These are phyloP conservation scores for Recurvomyces mirabilis DNA, from an alignment of 495 filamentous ascomycete genomes.

Conservation along the genomic window DNA sequence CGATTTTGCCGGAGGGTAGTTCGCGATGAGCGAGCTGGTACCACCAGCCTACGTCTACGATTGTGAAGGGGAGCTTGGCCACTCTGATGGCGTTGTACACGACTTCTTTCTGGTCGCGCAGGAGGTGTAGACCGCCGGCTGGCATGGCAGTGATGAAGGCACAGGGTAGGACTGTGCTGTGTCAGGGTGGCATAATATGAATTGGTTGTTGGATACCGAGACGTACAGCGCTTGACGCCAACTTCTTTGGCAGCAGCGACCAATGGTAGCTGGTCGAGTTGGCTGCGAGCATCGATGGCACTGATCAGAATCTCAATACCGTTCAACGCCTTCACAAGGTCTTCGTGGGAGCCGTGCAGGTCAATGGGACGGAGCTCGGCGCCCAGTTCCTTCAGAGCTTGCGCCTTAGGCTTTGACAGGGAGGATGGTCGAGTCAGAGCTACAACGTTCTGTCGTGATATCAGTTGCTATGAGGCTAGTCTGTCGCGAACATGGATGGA, in stretches of 20 bases:
- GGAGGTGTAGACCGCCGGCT: slow-evolving; percentile 8
- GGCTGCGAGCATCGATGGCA: slow-evolving; percentile 37
- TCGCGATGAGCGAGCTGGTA: slow-evolving; percentile 42
- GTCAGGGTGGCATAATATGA: background rate
- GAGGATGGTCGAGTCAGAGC: slow-evolving; percentile 9
- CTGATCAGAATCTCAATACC: slow-evolving; percentile 46
- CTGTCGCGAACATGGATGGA: background rate
- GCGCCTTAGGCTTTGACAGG: slow-evolving; percentile 4
- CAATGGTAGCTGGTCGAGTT: slow-evolving; percentile 41
- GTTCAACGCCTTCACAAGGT: slow-evolving; percentile 3
- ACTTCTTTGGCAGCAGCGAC: slow-evolving; percentile 45
- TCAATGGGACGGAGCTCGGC: slow-evolving; percentile 10
- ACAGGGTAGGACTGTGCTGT: slow-evolving; percentile 40
- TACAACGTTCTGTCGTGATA: background rate
- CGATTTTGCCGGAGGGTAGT: slow-evolving; percentile 42
- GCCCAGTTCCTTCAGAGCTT: slow-evolving; percentile 5
- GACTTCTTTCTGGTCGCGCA: slow-evolving; percentile 39
- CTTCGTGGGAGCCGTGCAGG: slow-evolving; percentile 3
- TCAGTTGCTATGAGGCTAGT: background rate
- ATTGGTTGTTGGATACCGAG: background rate
- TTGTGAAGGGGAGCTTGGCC: slow-evolving; percentile 45
- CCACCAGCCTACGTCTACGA: slow-evolving; percentile 54
- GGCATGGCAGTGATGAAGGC: slow-evolving; percentile 41
- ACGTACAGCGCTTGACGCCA: slow-evolving; percentile 41
- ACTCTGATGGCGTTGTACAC: slow-evolving; percentile 45